Percentiles rank a stretch among this genome's conserved stretches.
Conservation (phyloP, 495 filamentous ascomycete species). For the Aspergillus heteromorphus region DNA sequence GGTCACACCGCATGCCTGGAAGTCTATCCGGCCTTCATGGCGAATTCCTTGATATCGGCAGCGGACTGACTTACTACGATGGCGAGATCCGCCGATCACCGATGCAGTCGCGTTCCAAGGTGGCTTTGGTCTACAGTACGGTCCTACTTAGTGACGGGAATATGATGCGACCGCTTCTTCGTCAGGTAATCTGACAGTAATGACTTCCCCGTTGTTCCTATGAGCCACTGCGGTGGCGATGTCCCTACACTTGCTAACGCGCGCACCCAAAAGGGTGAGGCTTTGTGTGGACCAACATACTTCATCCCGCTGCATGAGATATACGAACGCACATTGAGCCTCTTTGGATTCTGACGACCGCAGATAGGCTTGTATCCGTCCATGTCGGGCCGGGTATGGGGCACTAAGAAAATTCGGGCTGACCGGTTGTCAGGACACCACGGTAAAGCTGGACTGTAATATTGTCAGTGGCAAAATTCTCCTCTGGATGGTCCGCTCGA, state of each 20-base stretch:
- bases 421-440: not conserved
- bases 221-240: not conserved
- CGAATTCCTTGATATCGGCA: slow-evolving; percentile 1
- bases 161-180: not conserved
- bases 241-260: not conserved
- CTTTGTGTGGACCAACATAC: not conserved
- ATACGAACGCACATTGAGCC: not conserved
- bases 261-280: not conserved
- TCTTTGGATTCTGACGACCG: not conserved
- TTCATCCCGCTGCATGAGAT: not conserved
- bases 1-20: slow-evolving; percentile 3
- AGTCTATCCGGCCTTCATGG: not conserved
- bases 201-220: not conserved
- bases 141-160: not conserved
- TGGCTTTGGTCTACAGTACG: not conserved
- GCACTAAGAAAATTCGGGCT: not conserved
- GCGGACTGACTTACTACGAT: not conserved
- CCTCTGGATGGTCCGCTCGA: not conserved
- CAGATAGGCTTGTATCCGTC: not conserved
- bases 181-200: not conserved
- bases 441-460: not conserved
- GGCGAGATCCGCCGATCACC: not conserved
- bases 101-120: not conserved
- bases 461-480: not conserved
- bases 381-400: not conserved